Percentiles rank a stretch among this genome's conserved stretches.
These are phyloP conservation scores for Fusarium dlaminii DNA, from an alignment of 2,329 filamentous ascomycete genomes.

Conservation along the genomic window DNA sequence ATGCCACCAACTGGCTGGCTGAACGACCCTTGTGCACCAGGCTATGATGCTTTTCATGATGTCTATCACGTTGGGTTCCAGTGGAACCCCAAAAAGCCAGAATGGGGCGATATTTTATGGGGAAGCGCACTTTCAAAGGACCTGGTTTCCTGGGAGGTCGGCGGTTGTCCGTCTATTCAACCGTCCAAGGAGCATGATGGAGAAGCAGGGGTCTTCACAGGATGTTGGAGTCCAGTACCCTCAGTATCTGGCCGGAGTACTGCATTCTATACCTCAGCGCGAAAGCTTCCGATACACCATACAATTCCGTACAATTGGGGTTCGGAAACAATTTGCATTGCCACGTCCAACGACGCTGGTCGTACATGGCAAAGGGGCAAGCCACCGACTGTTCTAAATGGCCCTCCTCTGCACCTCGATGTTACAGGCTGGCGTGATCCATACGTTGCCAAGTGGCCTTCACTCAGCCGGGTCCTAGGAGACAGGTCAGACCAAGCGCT, in stretches of 20 bases:
- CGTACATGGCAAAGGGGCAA: neutral
- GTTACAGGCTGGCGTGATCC: neutral
- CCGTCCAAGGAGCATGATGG: neutral
- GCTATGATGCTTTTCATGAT: neutral
- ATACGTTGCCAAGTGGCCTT: neutral
- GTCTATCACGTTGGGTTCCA: neutral
- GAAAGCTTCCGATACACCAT: neutral
- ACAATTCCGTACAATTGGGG: neutral
- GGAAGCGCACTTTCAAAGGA: neutral
- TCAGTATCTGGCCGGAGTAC: neutral
- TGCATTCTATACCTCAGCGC: neutral
- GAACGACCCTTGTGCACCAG: neutral
- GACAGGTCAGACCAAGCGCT: rapidly evolving
- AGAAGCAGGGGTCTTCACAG: neutral
- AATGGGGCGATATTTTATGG: neutral
- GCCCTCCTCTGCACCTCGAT: neutral
- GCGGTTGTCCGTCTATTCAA: neutral
- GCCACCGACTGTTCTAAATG: rapidly evolving
- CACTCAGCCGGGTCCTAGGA: neutral
- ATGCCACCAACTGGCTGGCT: neutral
- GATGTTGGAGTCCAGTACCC: neutral
- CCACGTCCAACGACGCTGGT: neutral
- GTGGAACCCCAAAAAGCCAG: neutral
- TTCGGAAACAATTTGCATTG: neutral
- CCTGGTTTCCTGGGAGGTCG: neutral